Percentiles rank a stretch among this genome's conserved stretches.
These are phyloP conservation scores for Anethum foeniculum DNA, from an alignment of 140 eudicot genomes.

Conservation along the genomic window DNA sequence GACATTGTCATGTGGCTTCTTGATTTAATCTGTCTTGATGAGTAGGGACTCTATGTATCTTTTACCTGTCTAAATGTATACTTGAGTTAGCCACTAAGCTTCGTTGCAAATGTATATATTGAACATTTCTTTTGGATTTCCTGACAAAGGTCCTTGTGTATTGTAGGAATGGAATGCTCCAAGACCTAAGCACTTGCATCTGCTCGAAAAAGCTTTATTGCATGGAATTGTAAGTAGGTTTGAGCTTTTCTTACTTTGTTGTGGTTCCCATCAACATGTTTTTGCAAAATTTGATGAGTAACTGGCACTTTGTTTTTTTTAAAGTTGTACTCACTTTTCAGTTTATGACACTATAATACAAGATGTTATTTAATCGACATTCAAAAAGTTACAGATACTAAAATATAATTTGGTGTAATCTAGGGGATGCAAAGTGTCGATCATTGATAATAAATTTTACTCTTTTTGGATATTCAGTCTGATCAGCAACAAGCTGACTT, in stretches of 20 bases:
- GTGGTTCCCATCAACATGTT: slow-evolving; percentile 4
- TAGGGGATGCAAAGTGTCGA: background rate
- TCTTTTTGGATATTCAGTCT: slow-evolving; percentile 35
- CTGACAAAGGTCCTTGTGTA: background rate
- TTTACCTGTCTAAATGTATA: background rate
- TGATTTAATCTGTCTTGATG: background rate
- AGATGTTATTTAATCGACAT: background rate
- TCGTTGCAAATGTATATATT: background rate
- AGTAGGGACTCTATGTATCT: background rate
- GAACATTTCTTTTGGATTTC: background rate
- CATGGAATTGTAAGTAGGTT: slow-evolving; percentile 69
- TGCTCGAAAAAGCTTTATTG: slow-evolving; percentile 53
- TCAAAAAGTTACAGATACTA: background rate
- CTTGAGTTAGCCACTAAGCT: background rate
- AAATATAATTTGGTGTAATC: background rate
- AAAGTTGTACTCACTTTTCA: background rate
- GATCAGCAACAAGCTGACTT: slow-evolving; percentile 41
- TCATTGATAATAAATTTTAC: slow-evolving; percentile 9
- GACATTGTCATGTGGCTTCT: background rate
- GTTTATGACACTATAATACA: background rate
- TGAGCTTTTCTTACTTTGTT: slow-evolving; percentile 7
- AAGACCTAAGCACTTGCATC: slow-evolving; percentile 49
- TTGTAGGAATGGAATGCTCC: slow-evolving; percentile 96
- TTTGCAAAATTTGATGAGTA: background rate
- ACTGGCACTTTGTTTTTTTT: background rate